Percentiles rank a stretch among this genome's conserved stretches.
These are phyloP conservation scores for Rhizophora mangle DNA, from an alignment of 345 rosid species.

Conservation along the genomic window DNA sequence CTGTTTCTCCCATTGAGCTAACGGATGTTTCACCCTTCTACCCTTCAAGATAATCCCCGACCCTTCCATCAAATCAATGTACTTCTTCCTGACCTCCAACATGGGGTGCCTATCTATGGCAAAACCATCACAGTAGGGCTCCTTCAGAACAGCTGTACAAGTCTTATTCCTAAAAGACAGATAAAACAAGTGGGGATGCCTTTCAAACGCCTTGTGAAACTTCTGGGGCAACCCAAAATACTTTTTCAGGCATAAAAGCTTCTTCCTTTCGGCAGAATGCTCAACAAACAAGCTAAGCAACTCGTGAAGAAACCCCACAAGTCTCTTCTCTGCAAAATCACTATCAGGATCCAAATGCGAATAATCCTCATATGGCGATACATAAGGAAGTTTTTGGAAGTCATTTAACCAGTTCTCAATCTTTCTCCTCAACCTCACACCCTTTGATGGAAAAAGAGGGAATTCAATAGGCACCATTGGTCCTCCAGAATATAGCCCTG, in stretches of 20 bases:
- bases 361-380: constrained; percentile 74
- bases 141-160: constrained; percentile 74
- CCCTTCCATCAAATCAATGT: constrained; percentile 58
- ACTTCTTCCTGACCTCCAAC: constrained; percentile 53
- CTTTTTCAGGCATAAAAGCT: constrained; percentile 68
- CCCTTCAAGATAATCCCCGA: constrained; percentile 47
- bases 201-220: constrained; percentile 84
- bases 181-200: constrained; percentile 79
- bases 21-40: constrained; percentile 29
- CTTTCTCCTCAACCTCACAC: constrained; percentile 65
- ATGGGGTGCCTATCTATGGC: constrained; percentile 62
- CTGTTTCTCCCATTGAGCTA: constrained; percentile 21
- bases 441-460: constrained; percentile 79
- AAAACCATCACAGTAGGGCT: constrained; percentile 51
- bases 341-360: constrained; percentile 59
- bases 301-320: constrained; percentile 83
- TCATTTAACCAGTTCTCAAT: constrained; percentile 66
- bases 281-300: constrained; percentile 79
- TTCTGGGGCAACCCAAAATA: constrained; percentile 53
- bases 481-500: constrained; percentile 36
- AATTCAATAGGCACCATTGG: constrained; percentile 50
- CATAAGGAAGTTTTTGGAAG: constrained; percentile 69
- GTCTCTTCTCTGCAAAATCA: constrained; percentile 79
- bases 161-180: constrained; percentile 68
- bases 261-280: constrained; percentile 75